A percentile compares a stretch with the other conserved stretches of the same genome.
These are phyloP conservation scores for Alternaria burnsii DNA, from an alignment of 2,329 filamentous ascomycete species.

Conservation along the genomic window DNA sequence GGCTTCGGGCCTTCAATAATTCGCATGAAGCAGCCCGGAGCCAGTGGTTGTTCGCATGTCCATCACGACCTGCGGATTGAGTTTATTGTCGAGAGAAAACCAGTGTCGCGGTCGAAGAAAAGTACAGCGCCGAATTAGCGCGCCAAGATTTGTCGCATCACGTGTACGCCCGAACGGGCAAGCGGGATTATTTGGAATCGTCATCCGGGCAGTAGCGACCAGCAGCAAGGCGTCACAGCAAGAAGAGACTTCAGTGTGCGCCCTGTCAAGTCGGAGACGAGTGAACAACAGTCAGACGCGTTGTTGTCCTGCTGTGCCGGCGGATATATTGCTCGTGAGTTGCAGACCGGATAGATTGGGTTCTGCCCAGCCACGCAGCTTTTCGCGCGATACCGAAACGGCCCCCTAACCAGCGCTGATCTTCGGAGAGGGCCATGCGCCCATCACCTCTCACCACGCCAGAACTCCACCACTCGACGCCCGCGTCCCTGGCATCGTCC, in stretches of 20 bases:
- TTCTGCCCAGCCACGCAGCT: slow-evolving; percentile 31
- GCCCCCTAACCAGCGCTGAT: slow-evolving; percentile 33
- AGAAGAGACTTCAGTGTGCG: neutral
- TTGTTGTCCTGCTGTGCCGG: neutral
- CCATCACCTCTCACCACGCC: slow-evolving; percentile 39
- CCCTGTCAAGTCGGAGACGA: neutral
- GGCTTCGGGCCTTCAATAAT: slow-evolving; percentile 6
- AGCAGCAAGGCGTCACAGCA: neutral
- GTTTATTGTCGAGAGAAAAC: slow-evolving; percentile 15
- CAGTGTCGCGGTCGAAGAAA: slow-evolving; percentile 30
- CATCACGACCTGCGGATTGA: neutral
- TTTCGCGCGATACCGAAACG: slow-evolving; percentile 35
- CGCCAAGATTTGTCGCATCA: slow-evolving; percentile 17
- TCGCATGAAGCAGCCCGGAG: slow-evolving; percentile 11
- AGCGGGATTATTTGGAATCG: slow-evolving; percentile 19
- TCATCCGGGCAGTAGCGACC: slow-evolving; percentile 12
- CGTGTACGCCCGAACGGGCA: slow-evolving; percentile 14
- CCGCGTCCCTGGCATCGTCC: slow-evolving; percentile 37
- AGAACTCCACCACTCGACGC: slow-evolving; percentile 32
- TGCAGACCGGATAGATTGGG: slow-evolving; percentile 23
- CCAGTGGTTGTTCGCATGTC: slow-evolving; percentile 12
- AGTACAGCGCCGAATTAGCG: slow-evolving; percentile 29
- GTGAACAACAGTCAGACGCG: neutral
- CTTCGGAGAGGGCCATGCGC: slow-evolving; percentile 31
- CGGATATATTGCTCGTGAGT: slow-evolving; percentile 4